phyloP scores from a whole-genome alignment of 768 basidiomycete species.

The Suillus subalutaceus region DNA sequence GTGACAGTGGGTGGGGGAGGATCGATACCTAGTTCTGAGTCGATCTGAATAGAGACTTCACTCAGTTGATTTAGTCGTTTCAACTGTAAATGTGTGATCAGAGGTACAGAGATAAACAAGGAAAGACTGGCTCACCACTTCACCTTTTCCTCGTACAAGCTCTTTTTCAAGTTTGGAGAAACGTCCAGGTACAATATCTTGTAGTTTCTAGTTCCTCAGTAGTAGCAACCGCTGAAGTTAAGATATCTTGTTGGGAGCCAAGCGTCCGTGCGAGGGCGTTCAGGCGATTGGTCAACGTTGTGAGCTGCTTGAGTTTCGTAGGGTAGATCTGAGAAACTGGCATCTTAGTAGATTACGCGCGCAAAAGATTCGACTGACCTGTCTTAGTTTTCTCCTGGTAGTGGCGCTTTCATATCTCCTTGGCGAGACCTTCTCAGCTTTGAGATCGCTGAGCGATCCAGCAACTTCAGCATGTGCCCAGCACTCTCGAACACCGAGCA shows the following conservation, averaged over 20 bases:
- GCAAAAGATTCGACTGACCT: slow-evolving; percentile 48
- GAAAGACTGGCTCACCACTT: slow-evolving; percentile 61
- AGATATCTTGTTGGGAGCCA: slow-evolving; percentile 54
- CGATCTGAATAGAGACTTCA: slow-evolving; percentile 69
- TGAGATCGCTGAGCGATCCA: slow-evolving; percentile 65
- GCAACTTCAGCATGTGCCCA: slow-evolving; percentile 75
- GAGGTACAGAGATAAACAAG: slow-evolving; percentile 11
- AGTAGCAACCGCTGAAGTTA: slow-evolving; percentile 46
- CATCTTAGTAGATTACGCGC: slow-evolving; percentile 4
- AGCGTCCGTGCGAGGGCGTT: slow-evolving; percentile 58
- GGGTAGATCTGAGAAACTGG: slow-evolving; percentile 57
- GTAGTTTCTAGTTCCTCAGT: slow-evolving; percentile 49
- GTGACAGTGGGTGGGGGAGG: slow-evolving; percentile 58
- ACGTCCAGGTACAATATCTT: slow-evolving; percentile 79
- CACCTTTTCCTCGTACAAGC: slow-evolving; percentile 79
- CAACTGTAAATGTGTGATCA: slow-evolving; percentile 41
- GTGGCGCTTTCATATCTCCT: slow-evolving; percentile 67
- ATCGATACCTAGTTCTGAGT: slow-evolving; percentile 78
- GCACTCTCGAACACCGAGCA: slow-evolving; percentile 62
- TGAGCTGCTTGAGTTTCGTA: slow-evolving; percentile 75
- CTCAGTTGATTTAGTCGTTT: slow-evolving; percentile 71
- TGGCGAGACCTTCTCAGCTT: slow-evolving; percentile 74
- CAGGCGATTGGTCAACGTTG: slow-evolving; percentile 70
- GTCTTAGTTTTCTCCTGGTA: slow-evolving; percentile 77
- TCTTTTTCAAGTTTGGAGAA: slow-evolving; percentile 84